Evolutionary conservation across 2,329 filamentous ascomycete species (phyloP).

Genomic region (Talaromyces sp.): DNA sequence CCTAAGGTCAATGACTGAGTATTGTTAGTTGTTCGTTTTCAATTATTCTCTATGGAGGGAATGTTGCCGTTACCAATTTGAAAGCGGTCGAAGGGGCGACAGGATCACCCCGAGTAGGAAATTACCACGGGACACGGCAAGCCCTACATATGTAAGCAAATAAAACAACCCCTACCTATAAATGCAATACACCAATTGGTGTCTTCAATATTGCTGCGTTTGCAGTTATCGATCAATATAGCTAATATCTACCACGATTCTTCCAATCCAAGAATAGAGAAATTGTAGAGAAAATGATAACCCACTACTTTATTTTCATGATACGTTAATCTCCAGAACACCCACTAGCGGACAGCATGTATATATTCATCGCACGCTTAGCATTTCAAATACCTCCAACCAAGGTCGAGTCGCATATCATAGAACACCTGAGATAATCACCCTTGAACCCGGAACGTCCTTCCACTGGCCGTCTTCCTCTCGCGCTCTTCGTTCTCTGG

Average conservation of each 20-base stretch:
- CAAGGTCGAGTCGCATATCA: background rate
- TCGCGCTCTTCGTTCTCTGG: constrained; percentile 97
- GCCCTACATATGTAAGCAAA: no score
- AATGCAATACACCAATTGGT: no score
- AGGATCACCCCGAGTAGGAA: no score
- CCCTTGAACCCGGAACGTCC: constrained; percentile 72
- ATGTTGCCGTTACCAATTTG: no score
- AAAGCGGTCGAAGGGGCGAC: no score
- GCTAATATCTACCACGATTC: background rate
- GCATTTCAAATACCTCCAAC: background rate
- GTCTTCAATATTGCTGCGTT: no score
- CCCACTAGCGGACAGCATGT: background rate
- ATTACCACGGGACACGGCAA: no score
- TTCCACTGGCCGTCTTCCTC: constrained; percentile 93
- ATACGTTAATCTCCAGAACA: background rate
- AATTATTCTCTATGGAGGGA: no score
- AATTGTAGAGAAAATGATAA: background rate
- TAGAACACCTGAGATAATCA: constrained; percentile 17
- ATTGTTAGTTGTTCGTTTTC: no score
- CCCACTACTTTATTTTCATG: background rate
- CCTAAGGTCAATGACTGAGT: no score
- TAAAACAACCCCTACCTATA: no score
- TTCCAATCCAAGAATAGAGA: background rate
- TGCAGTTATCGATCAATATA: background rate
- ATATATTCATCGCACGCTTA: background rate